A percentile compares a stretch with the other conserved stretches of the same genome.
phyloP scores from a whole-genome alignment of 208 protist genomes.

The Leishmania arabica region DNA sequence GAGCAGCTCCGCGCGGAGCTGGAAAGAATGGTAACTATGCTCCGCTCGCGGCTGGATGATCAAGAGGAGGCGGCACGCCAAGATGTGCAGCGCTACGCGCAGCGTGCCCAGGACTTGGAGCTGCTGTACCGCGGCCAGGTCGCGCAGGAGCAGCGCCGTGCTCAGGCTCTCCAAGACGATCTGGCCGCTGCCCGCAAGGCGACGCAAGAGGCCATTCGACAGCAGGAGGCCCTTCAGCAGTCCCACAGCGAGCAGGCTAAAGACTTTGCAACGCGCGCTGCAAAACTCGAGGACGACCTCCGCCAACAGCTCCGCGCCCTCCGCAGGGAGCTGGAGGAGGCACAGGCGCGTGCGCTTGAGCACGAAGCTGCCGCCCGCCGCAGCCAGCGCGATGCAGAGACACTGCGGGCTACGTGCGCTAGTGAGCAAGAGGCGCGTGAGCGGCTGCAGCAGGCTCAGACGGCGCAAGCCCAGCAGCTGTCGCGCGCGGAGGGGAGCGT shows the following conservation, averaged over 20 bases:
- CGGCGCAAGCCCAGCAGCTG: constrained; percentile 26
- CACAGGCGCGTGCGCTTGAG: constrained; percentile 19
- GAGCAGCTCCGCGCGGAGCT: constrained; percentile 28
- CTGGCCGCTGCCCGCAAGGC: constrained; percentile 15
- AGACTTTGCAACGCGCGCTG: constrained; percentile 6
- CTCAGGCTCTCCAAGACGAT: constrained; percentile 22
- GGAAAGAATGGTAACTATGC: constrained; percentile 16
- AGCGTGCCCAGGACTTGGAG: constrained; percentile 31
- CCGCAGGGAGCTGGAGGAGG: constrained; percentile 29
- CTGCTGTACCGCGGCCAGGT: constrained; percentile 19
- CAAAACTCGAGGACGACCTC: constrained; percentile 23
- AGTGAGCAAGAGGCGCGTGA: constrained; percentile 33
- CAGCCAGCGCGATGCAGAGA: constrained; percentile 33
- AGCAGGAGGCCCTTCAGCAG: constrained; percentile 24
- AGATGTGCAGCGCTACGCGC: constrained; percentile 26
- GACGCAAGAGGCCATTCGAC: constrained; percentile 20
- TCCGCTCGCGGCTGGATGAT: constrained; percentile 18
- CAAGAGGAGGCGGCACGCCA: constrained; percentile 14
- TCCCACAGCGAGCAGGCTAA: constrained; percentile 9
- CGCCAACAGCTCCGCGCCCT: constrained; percentile 22
- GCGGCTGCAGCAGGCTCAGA: constrained; percentile 25
- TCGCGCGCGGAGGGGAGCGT: constrained; percentile 29
- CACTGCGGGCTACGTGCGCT: constrained; percentile 7
- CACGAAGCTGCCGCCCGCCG: constrained; percentile 36
- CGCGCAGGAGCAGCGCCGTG: constrained; percentile 25